Evolutionary conservation across 2,329 filamentous ascomycete species (phyloP), one percentile per base, ranked within the genome.

Genomic region (Aspergillus tanneri): DNA sequence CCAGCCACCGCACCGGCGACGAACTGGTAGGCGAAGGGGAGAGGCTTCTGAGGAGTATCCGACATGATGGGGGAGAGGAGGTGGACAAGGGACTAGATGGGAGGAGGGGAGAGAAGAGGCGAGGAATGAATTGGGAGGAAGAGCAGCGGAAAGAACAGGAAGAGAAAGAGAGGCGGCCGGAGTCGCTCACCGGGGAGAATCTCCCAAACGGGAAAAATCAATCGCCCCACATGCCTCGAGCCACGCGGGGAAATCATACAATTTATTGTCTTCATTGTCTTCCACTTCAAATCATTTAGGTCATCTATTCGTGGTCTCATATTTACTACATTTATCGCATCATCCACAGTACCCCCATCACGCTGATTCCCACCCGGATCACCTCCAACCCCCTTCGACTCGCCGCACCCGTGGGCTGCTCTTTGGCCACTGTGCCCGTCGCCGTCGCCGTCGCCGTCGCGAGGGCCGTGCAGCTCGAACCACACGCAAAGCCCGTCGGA

Each of bases 21-120:
- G 79, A 97, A 96, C 77, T 96, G 91, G 84, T 96, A 96, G 62
- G 84, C 73, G 75, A 96, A 96, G 50, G 90, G 90, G 61, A 96
- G 83, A 50, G 91, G 89, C 76, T 90, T 87, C 58, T 85, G 71
- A 43, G 81, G 74, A 57, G 77, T 59, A 52, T 56, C 67, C 56
- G 83, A 78, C 84, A 87, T 87, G 62, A 64, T 78, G 75, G 66
- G 5, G 10, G n/a, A 38, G 27, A 23, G 37, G 16, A 21, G 21
- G 10, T n/a, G n/a, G 10, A 19, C 7, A 28, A 4, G 12, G 27
- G 14, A 4, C 3, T 23, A 14, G 35, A 35, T 47, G 38, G 18
- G 23, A n/a, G 36, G 14, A 34, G 42, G 46, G 48, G 44, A 43
- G 49, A 21, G 25, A 24, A 36, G 11, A 35, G 43, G 28, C n/a